A percentile compares a stretch with the other conserved stretches of the same genome.
These are phyloP conservation scores for Lentinus tigrinus DNA, from an alignment of 768 basidiomycete species.

Conservation along the genomic window DNA sequence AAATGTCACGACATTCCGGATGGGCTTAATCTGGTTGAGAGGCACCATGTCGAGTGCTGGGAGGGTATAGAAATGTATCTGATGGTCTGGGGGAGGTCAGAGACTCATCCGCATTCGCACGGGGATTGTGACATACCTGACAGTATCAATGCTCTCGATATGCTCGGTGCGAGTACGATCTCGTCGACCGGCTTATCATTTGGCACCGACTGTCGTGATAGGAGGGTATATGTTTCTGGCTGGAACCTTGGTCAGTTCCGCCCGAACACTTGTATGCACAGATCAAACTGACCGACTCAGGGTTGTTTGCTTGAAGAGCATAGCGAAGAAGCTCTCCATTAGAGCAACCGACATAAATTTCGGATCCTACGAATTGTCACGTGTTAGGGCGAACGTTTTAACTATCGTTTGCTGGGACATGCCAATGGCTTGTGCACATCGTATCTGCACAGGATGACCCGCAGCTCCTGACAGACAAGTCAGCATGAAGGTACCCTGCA, in stretches of 20 bases:
- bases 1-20: conserved; percentile 78
- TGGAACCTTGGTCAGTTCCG: background rate
- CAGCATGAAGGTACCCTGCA: background rate
- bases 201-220: conserved; percentile 59
- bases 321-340: conserved; percentile 86
- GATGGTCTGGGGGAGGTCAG: conserved; percentile 48
- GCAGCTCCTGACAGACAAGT: background rate
- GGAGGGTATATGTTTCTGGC: conserved; percentile 26
- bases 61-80: conserved; percentile 76
- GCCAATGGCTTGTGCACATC: conserved; percentile 31
- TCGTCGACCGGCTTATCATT: conserved; percentile 74
- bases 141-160: conserved; percentile 71
- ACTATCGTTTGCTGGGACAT: background rate
- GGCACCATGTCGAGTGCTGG: conserved; percentile 78
- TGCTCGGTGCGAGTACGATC: conserved; percentile 74
- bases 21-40: conserved; percentile 59
- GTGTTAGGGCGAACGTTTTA: background rate
- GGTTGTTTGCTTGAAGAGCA: conserved; percentile 59
- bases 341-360: conserved; percentile 83
- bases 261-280: background rate
- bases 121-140: conserved; percentile 52
- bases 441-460: conserved; percentile 36
- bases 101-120: background rate
- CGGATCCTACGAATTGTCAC: conserved; percentile 51
- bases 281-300: conserved; percentile 41